Percentiles rank a stretch among this genome's conserved stretches.
Conservation (phyloP, 179 eudicot species). For the Amaranthus tricolor region DNA sequence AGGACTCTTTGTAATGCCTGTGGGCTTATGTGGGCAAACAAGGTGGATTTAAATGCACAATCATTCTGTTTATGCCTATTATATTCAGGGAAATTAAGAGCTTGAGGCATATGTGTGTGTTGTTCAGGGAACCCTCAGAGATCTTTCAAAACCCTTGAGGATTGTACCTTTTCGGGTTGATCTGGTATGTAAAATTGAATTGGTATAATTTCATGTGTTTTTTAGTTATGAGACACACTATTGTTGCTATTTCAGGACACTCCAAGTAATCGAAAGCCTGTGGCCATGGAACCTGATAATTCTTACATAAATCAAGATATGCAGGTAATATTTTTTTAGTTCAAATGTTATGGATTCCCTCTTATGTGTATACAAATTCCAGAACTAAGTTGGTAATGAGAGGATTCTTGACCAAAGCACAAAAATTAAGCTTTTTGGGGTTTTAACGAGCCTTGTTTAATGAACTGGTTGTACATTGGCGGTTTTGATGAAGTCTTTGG, state of each 20-base stretch:
- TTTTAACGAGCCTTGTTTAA: not conserved
- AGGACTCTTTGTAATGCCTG: constrained; percentile 77
- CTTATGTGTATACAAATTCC: not conserved
- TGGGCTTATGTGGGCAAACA: constrained; percentile 81
- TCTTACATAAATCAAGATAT: constrained; percentile 24
- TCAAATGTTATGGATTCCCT: not conserved
- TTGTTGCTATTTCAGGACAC: constrained; percentile 30
- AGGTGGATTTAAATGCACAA: constrained; percentile 33
- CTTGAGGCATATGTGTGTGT: constrained; percentile 8
- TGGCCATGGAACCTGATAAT: constrained; percentile 22
- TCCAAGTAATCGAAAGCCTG: constrained; percentile 32
- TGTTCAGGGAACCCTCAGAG: constrained; percentile 48
- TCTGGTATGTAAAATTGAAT: constrained; percentile 29
- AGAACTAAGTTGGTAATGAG: not conserved
- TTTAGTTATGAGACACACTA: not conserved
- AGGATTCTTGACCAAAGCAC: not conserved
- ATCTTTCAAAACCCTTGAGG: constrained; percentile 43
- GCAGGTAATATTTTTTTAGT: constrained; percentile 15
- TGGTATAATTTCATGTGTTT: not conserved
- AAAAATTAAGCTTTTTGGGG: not conserved
- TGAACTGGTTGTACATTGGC: no score
- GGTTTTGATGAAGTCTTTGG: no score
- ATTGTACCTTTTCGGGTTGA: constrained; percentile 29
- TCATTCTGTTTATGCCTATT: not conserved
- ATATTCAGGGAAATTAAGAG: constrained; percentile 1